phyloP scores from a whole-genome alignment of 148 eudicot genomes.

The Cornus controversa region DNA sequence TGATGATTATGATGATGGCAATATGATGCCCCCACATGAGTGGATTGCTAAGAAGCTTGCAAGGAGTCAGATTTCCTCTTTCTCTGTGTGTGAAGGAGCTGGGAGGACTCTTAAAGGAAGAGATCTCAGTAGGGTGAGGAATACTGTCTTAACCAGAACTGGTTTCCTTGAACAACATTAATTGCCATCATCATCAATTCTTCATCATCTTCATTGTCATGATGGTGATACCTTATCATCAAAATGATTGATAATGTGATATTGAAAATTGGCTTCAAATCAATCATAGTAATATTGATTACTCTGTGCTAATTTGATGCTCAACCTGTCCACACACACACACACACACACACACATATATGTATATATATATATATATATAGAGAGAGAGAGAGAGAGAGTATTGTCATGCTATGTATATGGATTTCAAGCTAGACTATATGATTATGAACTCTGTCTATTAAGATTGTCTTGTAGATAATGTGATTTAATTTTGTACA shows the following conservation, averaged over 20 bases:
- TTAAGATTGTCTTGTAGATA: neutral
- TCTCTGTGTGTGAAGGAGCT: constrained; percentile 78
- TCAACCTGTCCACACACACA: too few relatives aligned
- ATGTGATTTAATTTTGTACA: too few relatives aligned
- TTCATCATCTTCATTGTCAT: constrained; percentile 5
- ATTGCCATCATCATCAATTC: neutral
- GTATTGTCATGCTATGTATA: neutral
- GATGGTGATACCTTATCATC: neutral
- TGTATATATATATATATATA: too few relatives aligned
- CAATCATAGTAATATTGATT: too few relatives aligned
- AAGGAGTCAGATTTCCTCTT: constrained; percentile 45
- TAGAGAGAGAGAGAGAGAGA: too few relatives aligned
- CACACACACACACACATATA: too few relatives aligned
- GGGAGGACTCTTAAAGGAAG: constrained; percentile 83
- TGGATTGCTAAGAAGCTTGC: constrained; percentile 59
- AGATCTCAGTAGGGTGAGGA: constrained; percentile 69
- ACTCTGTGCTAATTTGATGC: too few relatives aligned
- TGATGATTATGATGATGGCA: constrained; percentile 20
- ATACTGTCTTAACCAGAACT: constrained; percentile 61
- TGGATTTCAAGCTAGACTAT: neutral
- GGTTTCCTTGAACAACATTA: constrained; percentile 35
- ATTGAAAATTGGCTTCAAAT: too few relatives aligned
- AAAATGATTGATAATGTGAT: neutral
- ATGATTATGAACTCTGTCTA: neutral
- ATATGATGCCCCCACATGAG: constrained; percentile 68